Base-by-base conservation (phyloP, 768 basidiomycete species). In the Pulveroboletus sp. region DNA sequence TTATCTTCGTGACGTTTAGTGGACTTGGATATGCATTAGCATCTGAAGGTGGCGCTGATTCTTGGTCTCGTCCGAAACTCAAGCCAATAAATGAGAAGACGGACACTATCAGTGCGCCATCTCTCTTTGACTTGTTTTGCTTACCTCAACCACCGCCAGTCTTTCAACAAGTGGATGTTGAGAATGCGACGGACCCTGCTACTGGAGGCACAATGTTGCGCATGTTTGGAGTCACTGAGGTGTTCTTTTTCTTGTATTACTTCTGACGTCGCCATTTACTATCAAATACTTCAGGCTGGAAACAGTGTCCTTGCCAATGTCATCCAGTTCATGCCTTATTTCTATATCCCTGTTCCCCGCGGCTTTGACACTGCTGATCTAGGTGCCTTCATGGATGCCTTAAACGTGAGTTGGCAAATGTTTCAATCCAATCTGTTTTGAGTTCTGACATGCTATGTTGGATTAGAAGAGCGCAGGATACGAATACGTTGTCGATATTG, bases 111-210 rank as follows among this genome's bases (percentile, higher is more conserved):
- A 70, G 93, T 91, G 33, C 49, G 84, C 59, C 27, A 11, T 44
- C 17, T 45, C 16, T 32, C 24, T 9, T 27, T 4, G 2, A 6
- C 12, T 14, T 13, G 10, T 34, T 25, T 11, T 31, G 32, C 39
- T 23, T 9, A 34, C 37, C 19, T 48, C 24, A 56, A 13, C 21
- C 8, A 23, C 9, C 21, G 5, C 24, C 29, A 94, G 92, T 88
- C 16, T 98, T 98, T 60, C 97, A 99, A 66, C 97, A 98, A 68
- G 94, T 95, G 50, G 97, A 98, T 55, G 77, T 98, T 8, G 92
- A 95, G 55, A 78, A 85, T 47, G 76, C 84, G 12, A 69, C 69
- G 5, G 77, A 78, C 27, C 61, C 61, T 7, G 65, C 63, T 4
- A 69, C 70, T 3, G 73, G 75, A 9, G 69, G 57, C 11, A 69